Evolutionary conservation across 2,329 filamentous ascomycete species (phyloP).

Genomic region (Diaporthe sp.): DNA sequence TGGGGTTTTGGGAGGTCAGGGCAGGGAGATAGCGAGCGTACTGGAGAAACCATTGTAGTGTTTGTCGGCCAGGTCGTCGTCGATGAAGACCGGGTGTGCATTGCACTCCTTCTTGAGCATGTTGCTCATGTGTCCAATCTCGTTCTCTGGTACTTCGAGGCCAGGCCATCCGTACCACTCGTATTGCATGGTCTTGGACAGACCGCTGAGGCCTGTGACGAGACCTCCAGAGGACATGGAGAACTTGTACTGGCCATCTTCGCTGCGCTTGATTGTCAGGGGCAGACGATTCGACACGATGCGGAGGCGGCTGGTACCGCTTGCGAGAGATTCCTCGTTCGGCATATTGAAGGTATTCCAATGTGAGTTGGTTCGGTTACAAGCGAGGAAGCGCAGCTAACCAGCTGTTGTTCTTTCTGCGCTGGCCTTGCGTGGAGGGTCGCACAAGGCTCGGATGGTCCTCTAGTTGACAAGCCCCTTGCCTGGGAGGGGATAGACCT

Average conservation of each 20-base stretch:
- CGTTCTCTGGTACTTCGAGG: constrained; percentile 87
- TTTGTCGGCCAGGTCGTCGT: constrained; percentile 90
- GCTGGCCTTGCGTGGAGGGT: neutral
- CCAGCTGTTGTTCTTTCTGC: neutral
- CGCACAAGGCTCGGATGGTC: neutral
- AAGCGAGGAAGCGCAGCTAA: neutral
- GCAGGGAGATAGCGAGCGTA: constrained; percentile 55
- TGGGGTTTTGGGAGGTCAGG: constrained; percentile 27
- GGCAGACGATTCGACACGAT: constrained; percentile 95
- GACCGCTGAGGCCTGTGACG: constrained; percentile 90
- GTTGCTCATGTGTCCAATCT: constrained; percentile 78
- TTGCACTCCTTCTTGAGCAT: constrained; percentile 88
- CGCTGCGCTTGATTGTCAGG: constrained; percentile 94
- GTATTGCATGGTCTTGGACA: constrained; percentile 93
- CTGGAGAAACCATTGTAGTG: constrained; percentile 99
- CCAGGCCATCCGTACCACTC: constrained; percentile 99
- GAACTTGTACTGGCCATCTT: constrained; percentile 92
- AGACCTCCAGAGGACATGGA: constrained; percentile 97
- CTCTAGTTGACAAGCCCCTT: neutral
- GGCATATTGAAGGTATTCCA: constrained; percentile 17
- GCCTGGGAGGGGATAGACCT: neutral
- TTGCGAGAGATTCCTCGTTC: constrained; percentile 16
- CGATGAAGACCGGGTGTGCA: constrained; percentile 91
- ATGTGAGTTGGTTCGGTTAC: neutral
- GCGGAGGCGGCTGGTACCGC: constrained; percentile 65